These are phyloP conservation scores for Pythium insidiosum DNA, from an alignment of 352 stramenopile species.

Conservation along the genomic window DNA sequence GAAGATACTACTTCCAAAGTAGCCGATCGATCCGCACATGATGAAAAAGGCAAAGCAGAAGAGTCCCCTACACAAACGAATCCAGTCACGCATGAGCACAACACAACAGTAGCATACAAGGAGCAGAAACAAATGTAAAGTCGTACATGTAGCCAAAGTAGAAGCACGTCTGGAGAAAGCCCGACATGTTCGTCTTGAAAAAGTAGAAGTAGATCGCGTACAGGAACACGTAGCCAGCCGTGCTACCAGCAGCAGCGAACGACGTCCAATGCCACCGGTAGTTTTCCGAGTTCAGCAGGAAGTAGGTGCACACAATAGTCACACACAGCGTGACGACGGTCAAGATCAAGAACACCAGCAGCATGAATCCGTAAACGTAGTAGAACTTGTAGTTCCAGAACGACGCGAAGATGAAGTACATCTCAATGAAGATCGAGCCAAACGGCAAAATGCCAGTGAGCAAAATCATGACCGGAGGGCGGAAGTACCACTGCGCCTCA, in stretches of 20 bases:
- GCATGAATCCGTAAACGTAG: constrained; percentile 99
- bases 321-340: constrained; percentile 97
- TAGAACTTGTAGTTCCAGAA: constrained; percentile 99
- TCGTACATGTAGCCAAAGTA: constrained; percentile 99
- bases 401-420: constrained; percentile 99
- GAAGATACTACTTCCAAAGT: constrained; percentile 89
- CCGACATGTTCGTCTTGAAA: constrained; percentile 99
- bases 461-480: constrained; percentile 85
- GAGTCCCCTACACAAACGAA: constrained; percentile 47
- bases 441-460: constrained; percentile 97
- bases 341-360: constrained; percentile 97
- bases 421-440: constrained; percentile 99
- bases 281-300: constrained; percentile 98
- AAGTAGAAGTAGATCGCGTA: constrained; percentile 99
- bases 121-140: not conserved
- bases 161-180: constrained; percentile 97
- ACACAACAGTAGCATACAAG: not conserved
- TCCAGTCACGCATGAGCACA: too few species aligned
- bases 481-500: constrained; percentile 73
- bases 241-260: constrained; percentile 92
- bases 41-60: constrained; percentile 92
- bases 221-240: constrained; percentile 96
- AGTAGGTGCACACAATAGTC: constrained; percentile 99
- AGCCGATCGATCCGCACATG: constrained; percentile 90
- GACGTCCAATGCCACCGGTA: constrained; percentile 99